A percentile compares a stretch with the other conserved stretches of the same genome.
Evolutionary conservation across 805 yeast species (phyloP).

Genomic region (Wickerhamomyces bisporus): DNA sequence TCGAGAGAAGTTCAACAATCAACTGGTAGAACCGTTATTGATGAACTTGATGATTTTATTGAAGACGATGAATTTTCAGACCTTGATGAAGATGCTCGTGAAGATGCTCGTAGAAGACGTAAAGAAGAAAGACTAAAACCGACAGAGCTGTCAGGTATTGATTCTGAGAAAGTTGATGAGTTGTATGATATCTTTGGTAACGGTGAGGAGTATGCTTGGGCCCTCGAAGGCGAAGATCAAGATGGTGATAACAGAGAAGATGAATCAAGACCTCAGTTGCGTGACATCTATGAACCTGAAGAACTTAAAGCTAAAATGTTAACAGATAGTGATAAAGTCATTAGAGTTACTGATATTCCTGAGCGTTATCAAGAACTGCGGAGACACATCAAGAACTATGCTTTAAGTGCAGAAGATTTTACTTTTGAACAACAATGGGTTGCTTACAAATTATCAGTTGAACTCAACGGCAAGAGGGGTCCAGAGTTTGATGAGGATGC

Average conservation of each 20-base stretch:
- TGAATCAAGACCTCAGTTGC: constrained; percentile 48
- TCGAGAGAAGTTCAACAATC: constrained; percentile 18
- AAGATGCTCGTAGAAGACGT: constrained; percentile 39
- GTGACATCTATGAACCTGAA: constrained; percentile 91
- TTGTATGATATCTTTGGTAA: constrained; percentile 94
- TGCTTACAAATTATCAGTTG: constrained; percentile 52
- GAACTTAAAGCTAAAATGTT: constrained; percentile 87
- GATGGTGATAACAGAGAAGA: constrained; percentile 37
- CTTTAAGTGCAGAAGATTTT: constrained; percentile 65
- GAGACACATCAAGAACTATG: constrained; percentile 55
- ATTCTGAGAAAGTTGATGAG: constrained; percentile 88
- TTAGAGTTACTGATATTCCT: constrained; percentile 84
- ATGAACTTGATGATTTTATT: constrained; percentile 94
- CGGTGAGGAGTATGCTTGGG: constrained; percentile 98
- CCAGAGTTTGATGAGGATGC: constrained; percentile 38
- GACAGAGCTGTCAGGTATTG: constrained; percentile 55
- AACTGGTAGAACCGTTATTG: constrained; percentile 39
- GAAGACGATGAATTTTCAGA: constrained; percentile 96
- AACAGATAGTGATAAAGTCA: constrained; percentile 86
- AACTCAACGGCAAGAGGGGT: constrained; percentile 40
- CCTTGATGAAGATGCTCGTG: constrained; percentile 63
- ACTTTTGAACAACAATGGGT: constrained; percentile 77
- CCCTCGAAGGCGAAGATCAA: constrained; percentile 81
- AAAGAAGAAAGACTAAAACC: constrained; percentile 47
- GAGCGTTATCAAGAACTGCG: constrained; percentile 86